Percentiles rank a stretch among this genome's conserved stretches.
These are phyloP conservation scores for Petunia hybrid DNA, from an alignment of 305 asterid genomes.

Conservation along the genomic window DNA sequence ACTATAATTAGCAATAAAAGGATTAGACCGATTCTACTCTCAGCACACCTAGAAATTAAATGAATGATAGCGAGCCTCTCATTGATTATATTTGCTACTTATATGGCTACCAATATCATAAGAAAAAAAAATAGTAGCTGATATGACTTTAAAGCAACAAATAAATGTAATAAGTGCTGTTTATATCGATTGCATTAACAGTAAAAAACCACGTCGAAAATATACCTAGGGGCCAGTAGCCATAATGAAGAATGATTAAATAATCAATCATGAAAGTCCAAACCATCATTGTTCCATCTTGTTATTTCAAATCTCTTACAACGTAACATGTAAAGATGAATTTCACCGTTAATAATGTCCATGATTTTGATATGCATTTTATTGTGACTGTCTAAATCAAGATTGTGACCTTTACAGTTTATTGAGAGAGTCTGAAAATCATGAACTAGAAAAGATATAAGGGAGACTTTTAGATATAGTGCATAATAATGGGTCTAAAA, in stretches of 20 bases:
- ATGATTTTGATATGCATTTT: neutral
- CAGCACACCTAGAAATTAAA: no score
- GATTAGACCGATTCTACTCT: no score
- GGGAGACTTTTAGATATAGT: no score
- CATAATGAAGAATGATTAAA: constrained; percentile 37
- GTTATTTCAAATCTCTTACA: neutral
- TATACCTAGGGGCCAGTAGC: constrained; percentile 34
- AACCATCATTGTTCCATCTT: constrained; percentile 12
- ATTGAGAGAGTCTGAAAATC: no score
- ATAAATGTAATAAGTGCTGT: neutral
- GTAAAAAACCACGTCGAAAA: constrained; percentile 1
- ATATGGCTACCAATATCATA: constrained; percentile 23
- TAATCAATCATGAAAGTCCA: constrained; percentile 32
- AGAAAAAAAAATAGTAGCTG: no score
- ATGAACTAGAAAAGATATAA: no score
- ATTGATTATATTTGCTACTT: neutral
- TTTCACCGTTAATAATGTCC: constrained; percentile 4
- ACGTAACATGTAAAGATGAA: neutral
- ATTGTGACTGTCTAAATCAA: neutral
- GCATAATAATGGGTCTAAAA: no score
- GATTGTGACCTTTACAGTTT: neutral
- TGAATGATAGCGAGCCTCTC: neutral
- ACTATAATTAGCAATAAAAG: no score
- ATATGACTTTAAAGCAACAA: constrained; percentile 16
- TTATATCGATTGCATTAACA: neutral